Percentiles rank a stretch among this genome's conserved stretches.
These are phyloP conservation scores for Yamadazyma blattariae DNA, from an alignment of 1,139 yeast species.

Conservation along the genomic window DNA sequence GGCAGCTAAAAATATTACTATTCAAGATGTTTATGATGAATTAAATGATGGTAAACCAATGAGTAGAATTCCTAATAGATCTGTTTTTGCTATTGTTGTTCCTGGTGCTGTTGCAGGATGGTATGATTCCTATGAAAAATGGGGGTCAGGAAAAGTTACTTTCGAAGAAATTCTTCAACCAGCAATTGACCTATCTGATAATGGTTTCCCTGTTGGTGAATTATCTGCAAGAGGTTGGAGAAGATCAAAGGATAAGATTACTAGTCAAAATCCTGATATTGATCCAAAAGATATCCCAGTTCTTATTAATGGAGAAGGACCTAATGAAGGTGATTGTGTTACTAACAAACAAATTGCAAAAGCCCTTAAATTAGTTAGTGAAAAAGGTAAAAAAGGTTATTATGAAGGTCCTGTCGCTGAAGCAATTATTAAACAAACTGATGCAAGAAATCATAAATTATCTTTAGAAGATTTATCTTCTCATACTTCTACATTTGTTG, in stretches of 20 bases:
- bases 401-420: slow-evolving; percentile 69
- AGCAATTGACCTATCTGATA: slow-evolving; percentile 66
- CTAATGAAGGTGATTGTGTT: slow-evolving; percentile 60
- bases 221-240: slow-evolving; percentile 58
- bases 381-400: slow-evolving; percentile 61
- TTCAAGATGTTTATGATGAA: slow-evolving; percentile 47
- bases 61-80: slow-evolving; percentile 41
- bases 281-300: slow-evolving; percentile 32
- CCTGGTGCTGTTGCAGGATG: slow-evolving; percentile 23
- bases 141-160: slow-evolving; percentile 72
- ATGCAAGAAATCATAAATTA: slow-evolving; percentile 54
- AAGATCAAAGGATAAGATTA: slow-evolving; percentile 33
- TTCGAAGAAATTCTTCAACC: slow-evolving; percentile 62
- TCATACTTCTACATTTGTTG: slow-evolving; percentile 59
- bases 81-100: slow-evolving; percentile 38
- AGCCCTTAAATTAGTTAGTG: slow-evolving; percentile 51
- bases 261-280: slow-evolving; percentile 29
- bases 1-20: slow-evolving; percentile 50
- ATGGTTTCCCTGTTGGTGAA: slow-evolving; percentile 65
- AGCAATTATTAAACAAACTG: slow-evolving; percentile 56
- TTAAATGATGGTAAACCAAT: slow-evolving; percentile 40
- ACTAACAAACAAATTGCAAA: slow-evolving; percentile 53
- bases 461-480: slow-evolving; percentile 48
- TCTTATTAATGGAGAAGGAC: slow-evolving; percentile 32
- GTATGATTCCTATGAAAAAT: slow-evolving; percentile 51